Evolutionary conservation across 768 basidiomycete species (phyloP).

Genomic region (Lyophyllum decastes): DNA sequence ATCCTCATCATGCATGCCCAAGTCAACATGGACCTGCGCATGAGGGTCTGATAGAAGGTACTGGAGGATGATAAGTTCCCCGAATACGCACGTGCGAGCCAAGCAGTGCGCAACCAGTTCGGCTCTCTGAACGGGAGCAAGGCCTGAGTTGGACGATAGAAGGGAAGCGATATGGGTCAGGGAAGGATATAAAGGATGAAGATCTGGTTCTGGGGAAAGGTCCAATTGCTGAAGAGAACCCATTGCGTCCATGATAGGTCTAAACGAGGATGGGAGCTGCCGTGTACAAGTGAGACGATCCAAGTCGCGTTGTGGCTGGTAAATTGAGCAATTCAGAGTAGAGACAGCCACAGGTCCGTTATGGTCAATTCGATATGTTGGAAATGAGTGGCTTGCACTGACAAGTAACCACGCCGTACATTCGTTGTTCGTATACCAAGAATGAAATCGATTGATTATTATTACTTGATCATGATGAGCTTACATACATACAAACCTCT

Average conservation of each 20-base stretch:
- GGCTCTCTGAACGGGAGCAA: slow-evolving; percentile 65
- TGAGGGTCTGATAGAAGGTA: slow-evolving; percentile 71
- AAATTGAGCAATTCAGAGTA: not conserved
- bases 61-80: slow-evolving; percentile 70
- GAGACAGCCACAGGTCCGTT: not conserved
- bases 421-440: not conserved
- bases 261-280: not conserved
- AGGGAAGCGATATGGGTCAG: slow-evolving; percentile 60
- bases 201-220: slow-evolving; percentile 74
- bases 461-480: not conserved
- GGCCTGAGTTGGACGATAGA: slow-evolving; percentile 66
- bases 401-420: slow-evolving; percentile 10
- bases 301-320: not conserved
- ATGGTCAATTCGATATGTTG: not conserved
- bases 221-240: slow-evolving; percentile 41
- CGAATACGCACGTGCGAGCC: slow-evolving; percentile 76
- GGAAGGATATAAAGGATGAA: slow-evolving; percentile 78
- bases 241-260: slow-evolving; percentile 6
- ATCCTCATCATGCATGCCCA: slow-evolving; percentile 79
- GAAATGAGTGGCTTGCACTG: not conserved
- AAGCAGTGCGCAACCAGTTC: slow-evolving; percentile 76
- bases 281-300: not conserved
- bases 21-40: slow-evolving; percentile 67
- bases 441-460: not conserved
- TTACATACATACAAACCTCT: slow-evolving; percentile 10